phyloP scores from a whole-genome alignment of 805 yeast genomes.

The Naumovozyma castellii region DNA sequence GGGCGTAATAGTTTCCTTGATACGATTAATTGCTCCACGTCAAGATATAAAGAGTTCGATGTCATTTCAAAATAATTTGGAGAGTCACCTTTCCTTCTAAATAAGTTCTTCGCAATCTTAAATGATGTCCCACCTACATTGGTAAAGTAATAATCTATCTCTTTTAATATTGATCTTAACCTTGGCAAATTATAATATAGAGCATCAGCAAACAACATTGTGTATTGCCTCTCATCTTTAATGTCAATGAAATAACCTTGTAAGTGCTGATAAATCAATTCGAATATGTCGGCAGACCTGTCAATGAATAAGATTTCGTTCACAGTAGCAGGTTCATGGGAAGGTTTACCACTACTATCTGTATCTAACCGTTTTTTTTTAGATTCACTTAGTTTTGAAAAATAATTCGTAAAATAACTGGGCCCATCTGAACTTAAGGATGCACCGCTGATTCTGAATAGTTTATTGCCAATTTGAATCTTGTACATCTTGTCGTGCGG shows the following conservation, averaged over 20 bases:
- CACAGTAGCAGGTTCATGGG: not conserved
- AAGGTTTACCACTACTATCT: not conserved
- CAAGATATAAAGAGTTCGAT: conserved; percentile 40
- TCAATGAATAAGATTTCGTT: conserved; percentile 48
- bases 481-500: conserved; percentile 65
- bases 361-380: not conserved
- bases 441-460: conserved; percentile 61
- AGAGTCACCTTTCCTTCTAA: conserved; percentile 52
- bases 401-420: conserved; percentile 73
- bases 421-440: conserved; percentile 82
- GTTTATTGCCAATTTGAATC: conserved; percentile 56
- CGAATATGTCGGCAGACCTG: conserved; percentile 61
- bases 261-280: conserved; percentile 54
- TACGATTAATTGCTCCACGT: conserved; percentile 35
- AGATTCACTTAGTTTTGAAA: conserved; percentile 24
- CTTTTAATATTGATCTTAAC: conserved; percentile 39
- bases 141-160: conserved; percentile 43
- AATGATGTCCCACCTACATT: conserved; percentile 52
- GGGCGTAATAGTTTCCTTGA: conserved; percentile 32
- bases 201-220: conserved; percentile 60
- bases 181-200: conserved; percentile 54
- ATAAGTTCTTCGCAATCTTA: conserved; percentile 45
- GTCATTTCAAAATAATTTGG: conserved; percentile 71
- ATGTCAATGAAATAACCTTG: conserved; percentile 68
- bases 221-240: conserved; percentile 45